Evolutionary conservation across 2,329 filamentous ascomycete species (phyloP), one percentile per base, ranked within the genome.

Genomic region (Curvularia sp.): DNA sequence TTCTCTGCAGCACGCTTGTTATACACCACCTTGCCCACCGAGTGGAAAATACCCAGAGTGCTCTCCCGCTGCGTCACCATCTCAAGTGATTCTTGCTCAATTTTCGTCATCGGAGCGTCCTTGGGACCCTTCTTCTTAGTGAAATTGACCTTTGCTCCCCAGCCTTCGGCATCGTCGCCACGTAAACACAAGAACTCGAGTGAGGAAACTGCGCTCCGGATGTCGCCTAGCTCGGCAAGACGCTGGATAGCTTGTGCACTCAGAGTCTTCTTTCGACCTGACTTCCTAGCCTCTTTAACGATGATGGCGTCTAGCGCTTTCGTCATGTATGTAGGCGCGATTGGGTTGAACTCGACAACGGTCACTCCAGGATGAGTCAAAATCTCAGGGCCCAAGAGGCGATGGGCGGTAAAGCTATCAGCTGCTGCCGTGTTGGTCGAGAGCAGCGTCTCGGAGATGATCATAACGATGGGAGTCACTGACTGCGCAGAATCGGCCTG

Each of bases 1-100:
- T 75, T 66, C 12, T 82, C 77, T 3, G 76, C 74, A 27, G 90
- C 84, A 45, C 95, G 86, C 75, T 97, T 99, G 80, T 99, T 99
- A 80, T 98, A 96, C 0, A 98, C 89, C 2, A 99, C 91, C 74
- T 95, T 97, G 3, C 94, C 95, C 12, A 98, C 91, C 0, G 95
- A 93, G 75, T 99, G 95, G 72, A 99, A 99, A 49, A 99, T 92
- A 1, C 94, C 95, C 2, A 99, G 81, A 62, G 89, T 97, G 15
- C 91, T 89, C 78, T 98, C 95, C 55, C 95, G 86, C 70, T 93
- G 92, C 0, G 91, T 92, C 21, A 98, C 86, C 58, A 95, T 81
- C 70, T 92, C 87, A 9, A 98, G 78, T 5, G 88, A 93, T 62
- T 96, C 89, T 57, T 86, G 82, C 75, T 98, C 95, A 70, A 89